Base-by-base conservation (phyloP, 768 basidiomycete genomes). In the Psilocybe subaeruginosa region DNA sequence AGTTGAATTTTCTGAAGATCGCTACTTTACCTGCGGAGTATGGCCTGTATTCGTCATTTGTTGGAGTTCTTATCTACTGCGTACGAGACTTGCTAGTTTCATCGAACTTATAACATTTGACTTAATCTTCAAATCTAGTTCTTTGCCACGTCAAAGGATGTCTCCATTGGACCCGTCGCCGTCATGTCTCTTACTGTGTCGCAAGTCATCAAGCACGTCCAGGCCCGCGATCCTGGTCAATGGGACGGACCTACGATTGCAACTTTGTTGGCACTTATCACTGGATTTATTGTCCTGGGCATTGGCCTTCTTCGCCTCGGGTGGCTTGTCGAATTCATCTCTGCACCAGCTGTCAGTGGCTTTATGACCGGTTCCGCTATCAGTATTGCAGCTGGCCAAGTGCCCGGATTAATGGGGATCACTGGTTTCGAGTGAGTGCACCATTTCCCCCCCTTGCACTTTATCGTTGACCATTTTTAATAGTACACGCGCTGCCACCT, bases 311-410 rank as follows among this genome's bases (percentile, higher is more conserved):
- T 99, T 9, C 85, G 97, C 8, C 68, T 98, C 4, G 97, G 97
- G 0, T 97, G 95, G 93, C 77, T 98, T 33, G 90, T 99, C 54
- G 96, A 99, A 71, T 95, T 99, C 73, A 98, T 96, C 63, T 91
- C 93, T 17, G 82, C 85, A 6, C 91, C 91, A 2, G 92, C 92
- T 2, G 89, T 94, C 61, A 90, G 88, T 66, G 91, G 90, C 17
- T 93, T 97, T 78, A 97, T 99, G 95, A 99, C 97, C 0, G 97
- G 97, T 17, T 95, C 92, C n/a, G 97, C 97, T 37, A 87, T 98
- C 76, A 95, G 81, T 72, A 99, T 99, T 67, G 89, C 88, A 14
- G 82, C 87, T 16, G 87, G 93, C 35, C 97, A 99, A 76, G 82
- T 97, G 3, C 95, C 97, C 1, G 91, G 89, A 0, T 74, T 99